A percentile compares a stretch with the other conserved stretches of the same genome.
Evolutionary conservation across 2,329 filamentous ascomycete genomes (phyloP).

Genomic region (Neopestalotiopsis sp.): DNA sequence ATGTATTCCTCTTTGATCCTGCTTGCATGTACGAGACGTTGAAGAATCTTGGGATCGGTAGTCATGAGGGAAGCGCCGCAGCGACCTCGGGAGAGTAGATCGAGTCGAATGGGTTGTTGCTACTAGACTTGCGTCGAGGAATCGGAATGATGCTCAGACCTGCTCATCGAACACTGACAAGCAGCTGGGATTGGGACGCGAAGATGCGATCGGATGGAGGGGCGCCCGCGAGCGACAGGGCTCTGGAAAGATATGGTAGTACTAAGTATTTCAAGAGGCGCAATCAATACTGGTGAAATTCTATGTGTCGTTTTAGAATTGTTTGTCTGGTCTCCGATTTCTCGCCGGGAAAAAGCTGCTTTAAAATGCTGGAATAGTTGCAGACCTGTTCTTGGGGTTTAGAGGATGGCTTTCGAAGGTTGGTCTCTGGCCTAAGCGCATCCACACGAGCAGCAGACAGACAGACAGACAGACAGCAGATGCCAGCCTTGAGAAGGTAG

Average conservation of each 20-base stretch:
- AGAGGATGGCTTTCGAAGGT: slow-evolving; percentile 7
- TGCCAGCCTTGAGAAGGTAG: slow-evolving; percentile 5
- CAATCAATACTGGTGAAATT: neutral
- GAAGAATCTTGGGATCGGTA: slow-evolving; percentile 13
- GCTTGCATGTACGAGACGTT: slow-evolving; percentile 19
- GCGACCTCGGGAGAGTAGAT: slow-evolving; percentile 14
- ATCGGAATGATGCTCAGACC: neutral
- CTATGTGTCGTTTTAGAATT: neutral
- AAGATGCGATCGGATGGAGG: slow-evolving; percentile 7
- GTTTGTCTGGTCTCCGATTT: neutral
- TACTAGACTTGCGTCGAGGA: neutral
- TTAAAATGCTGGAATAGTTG: slow-evolving; percentile 3
- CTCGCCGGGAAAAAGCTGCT: neutral
- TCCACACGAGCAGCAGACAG: neutral
- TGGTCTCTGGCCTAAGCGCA: slow-evolving; percentile 15
- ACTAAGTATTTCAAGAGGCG: neutral
- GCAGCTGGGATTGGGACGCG: neutral
- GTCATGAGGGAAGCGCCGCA: slow-evolving; percentile 23
- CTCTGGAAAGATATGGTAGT: neutral
- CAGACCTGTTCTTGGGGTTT: slow-evolving; percentile 3
- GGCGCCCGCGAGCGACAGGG: slow-evolving; percentile 1
- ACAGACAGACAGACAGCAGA: too few species aligned
- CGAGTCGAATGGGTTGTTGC: slow-evolving; percentile 1
- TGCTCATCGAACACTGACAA: slow-evolving; percentile 2
- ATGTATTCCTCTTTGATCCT: slow-evolving; percentile 19